phyloP scores from a whole-genome alignment of 169 alveolate genomes.

The Eimeria praecox region DNA sequence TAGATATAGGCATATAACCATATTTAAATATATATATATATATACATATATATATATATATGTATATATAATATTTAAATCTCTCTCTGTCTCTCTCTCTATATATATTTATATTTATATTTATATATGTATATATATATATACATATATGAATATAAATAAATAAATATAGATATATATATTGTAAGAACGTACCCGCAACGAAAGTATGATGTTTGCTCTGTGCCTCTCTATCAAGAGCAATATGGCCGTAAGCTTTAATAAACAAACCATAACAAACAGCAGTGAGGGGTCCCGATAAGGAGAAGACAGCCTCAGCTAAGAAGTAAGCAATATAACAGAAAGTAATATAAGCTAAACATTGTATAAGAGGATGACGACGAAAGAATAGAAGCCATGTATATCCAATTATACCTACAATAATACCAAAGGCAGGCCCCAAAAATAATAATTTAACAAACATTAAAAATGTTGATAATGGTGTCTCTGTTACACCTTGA shows the following conservation, averaged over 20 bases:
- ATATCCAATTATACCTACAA: slow-evolving; percentile 87
- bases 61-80: too few relatives aligned
- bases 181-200: slow-evolving; percentile 56
- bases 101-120: background rate
- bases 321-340: slow-evolving; percentile 88
- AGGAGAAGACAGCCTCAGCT: slow-evolving; percentile 88
- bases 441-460: slow-evolving; percentile 89
- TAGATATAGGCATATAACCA: background rate
- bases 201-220: slow-evolving; percentile 75
- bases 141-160: too few relatives aligned
- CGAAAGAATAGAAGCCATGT: slow-evolving; percentile 90
- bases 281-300: slow-evolving; percentile 92
- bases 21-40: background rate
- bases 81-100: too few relatives aligned
- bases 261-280: slow-evolving; percentile 93
- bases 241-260: slow-evolving; percentile 91
- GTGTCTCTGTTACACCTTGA: slow-evolving; percentile 87
- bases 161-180: too few relatives aligned
- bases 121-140: background rate
- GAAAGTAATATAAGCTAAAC: slow-evolving; percentile 82
- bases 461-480: slow-evolving; percentile 85
- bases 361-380: slow-evolving; percentile 88
- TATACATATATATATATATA: background rate
- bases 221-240: slow-evolving; percentile 91
- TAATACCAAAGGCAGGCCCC: slow-evolving; percentile 91